phyloP scores from a whole-genome alignment of 2,329 filamentous ascomycete species.

The Cadophora malorum region DNA sequence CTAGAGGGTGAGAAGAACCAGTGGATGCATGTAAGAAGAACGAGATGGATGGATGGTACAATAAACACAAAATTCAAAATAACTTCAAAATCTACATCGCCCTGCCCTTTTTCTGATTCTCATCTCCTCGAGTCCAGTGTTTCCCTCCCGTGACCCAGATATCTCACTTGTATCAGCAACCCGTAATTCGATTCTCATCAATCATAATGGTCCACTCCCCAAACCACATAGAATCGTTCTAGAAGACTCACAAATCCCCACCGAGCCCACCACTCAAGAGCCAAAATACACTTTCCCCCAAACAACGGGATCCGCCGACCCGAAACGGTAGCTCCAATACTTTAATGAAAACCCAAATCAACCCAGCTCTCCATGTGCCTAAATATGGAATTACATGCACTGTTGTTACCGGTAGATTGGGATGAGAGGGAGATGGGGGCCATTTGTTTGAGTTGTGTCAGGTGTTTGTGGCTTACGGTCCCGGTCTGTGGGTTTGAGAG shows the following conservation, averaged over 20 bases:
- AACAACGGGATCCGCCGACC: conserved; percentile 9
- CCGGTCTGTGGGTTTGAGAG: not conserved
- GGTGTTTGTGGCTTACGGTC: not conserved
- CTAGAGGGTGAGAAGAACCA: not conserved
- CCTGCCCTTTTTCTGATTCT: not conserved
- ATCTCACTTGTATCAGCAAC: no score
- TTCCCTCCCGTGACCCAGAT: no score
- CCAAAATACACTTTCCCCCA: not conserved
- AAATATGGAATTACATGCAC: not conserved
- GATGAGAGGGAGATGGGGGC: not conserved
- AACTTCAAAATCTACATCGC: not conserved
- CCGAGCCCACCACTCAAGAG: not conserved
- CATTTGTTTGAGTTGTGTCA: not conserved
- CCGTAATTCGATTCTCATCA: no score
- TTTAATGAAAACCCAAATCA: not conserved
- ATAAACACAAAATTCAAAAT: conserved; percentile 8
- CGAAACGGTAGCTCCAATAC: conserved; percentile 1
- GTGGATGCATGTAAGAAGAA: conserved; percentile 12
- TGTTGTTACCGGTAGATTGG: not conserved
- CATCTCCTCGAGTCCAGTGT: not conserved
- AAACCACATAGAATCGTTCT: not conserved
- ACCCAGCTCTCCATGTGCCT: not conserved
- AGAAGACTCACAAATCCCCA: not conserved
- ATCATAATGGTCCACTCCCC: no score
- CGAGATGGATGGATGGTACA: conserved; percentile 4